Evolutionary conservation across 1,139 yeast species (phyloP).

Genomic region (Hyphopichia pseudoburtonii): DNA sequence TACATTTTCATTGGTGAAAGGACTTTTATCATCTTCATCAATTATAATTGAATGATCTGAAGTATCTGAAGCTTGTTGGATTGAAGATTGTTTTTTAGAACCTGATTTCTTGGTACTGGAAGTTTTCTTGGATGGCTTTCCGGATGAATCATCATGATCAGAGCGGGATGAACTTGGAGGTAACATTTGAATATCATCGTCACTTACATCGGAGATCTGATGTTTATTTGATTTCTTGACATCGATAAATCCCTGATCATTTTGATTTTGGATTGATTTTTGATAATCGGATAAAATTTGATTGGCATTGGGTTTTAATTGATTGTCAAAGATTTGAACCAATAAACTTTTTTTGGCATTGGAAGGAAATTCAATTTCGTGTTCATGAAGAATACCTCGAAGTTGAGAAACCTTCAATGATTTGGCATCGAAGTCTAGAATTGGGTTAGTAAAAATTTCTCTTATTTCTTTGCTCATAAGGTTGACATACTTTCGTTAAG

Average conservation of each 20-base stretch:
- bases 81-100: too few relatives aligned
- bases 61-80: background rate
- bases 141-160: too few relatives aligned
- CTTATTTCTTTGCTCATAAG: too few relatives aligned
- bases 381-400: slow-evolving; percentile 57
- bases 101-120: too few relatives aligned
- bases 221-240: slow-evolving; percentile 11
- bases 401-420: slow-evolving; percentile 62
- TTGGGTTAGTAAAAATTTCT: too few relatives aligned
- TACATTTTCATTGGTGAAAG: slow-evolving; percentile 40
- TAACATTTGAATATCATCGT: background rate
- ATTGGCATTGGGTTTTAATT: slow-evolving; percentile 44
- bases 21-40: slow-evolving; percentile 13
- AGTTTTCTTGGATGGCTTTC: too few relatives aligned
- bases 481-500: slow-evolving; percentile 23
- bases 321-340: slow-evolving; percentile 48
- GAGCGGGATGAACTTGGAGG: too few relatives aligned
- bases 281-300: slow-evolving; percentile 23
- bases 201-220: slow-evolving; percentile 3
- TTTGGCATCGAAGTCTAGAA: slow-evolving; percentile 60
- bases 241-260: slow-evolving; percentile 25
- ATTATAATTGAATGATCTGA: slow-evolving; percentile 2
- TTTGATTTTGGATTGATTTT: slow-evolving; percentile 15
- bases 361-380: slow-evolving; percentile 57
- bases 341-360: slow-evolving; percentile 64